Evolutionary conservation across 2,329 filamentous ascomycete species (phyloP), one percentile per base, ranked within the genome.

Genomic region (Fusarium agapanthi): DNA sequence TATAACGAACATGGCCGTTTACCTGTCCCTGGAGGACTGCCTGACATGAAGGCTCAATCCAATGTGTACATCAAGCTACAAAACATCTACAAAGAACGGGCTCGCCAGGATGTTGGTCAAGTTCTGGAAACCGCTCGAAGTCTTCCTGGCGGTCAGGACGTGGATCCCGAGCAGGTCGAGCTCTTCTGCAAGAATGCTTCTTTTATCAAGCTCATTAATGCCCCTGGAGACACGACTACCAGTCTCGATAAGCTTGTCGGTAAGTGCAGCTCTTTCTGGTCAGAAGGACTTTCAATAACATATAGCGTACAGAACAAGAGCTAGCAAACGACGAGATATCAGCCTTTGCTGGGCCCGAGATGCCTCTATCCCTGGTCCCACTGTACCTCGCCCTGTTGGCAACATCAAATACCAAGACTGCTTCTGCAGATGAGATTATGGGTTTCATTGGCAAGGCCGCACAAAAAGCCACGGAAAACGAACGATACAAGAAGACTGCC

Each of bases 31-130:
- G 97, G 96, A 18, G 91, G 92, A 7, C 86, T 99, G 4, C 96
- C 97, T 4, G 96, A 99, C 81, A 99, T 99, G 96, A 99, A 99
- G 84, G 95, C 96, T 6, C 90, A 95, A 79, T 97, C 95, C 7
- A 90, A 88, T 62, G 92, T 97, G 70, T 99, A 99, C 83, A 92
- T 99, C 74, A 87, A 91, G 76, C 87, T 99, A 18, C 96, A 98
- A 80, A 95, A 93, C 76, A 90, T 98, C 67, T 99, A 98, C 88
- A 98, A 97, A 83, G 83, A 86, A 28, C 97, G 97, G 81, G 95
- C 96, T 47, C 90, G 92, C 38, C 85, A 88, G 77, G 96, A 99
- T 77, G 85, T 91, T 20, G 88, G 89, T 35, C 92, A 97, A 81
- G 92, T 98, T 6, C 83, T 94, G 6, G 83, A 86, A 18, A 89